A percentile compares a stretch with the other conserved stretches of the same genome.
Evolutionary conservation across 2,329 filamentous ascomycete species (phyloP).

Genomic region (Ceratocystis lukuohia): DNA sequence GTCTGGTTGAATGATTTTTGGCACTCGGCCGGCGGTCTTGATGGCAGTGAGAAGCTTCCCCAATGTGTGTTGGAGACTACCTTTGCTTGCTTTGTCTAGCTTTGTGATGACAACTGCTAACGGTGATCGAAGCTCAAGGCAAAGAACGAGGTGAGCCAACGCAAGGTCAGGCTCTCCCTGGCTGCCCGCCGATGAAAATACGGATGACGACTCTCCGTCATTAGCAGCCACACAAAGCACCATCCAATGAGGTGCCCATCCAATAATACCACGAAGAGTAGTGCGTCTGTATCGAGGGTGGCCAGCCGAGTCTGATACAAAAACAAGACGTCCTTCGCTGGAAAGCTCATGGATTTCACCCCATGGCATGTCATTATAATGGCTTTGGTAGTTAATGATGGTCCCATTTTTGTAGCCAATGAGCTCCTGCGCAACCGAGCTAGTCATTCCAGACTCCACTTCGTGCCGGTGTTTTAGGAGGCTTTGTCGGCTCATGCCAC

Average conservation of each 20-base stretch:
- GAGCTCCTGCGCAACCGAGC: slow-evolving; percentile 85
- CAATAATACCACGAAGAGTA: slow-evolving; percentile 76
- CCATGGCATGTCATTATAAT: slow-evolving; percentile 82
- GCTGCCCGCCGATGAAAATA: background rate
- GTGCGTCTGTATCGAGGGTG: slow-evolving; percentile 82
- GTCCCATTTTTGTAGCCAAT: slow-evolving; percentile 57
- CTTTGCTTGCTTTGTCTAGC: slow-evolving; percentile 68
- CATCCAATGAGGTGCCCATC: slow-evolving; percentile 92
- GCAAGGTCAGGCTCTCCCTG: slow-evolving; percentile 49
- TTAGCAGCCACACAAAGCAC: slow-evolving; percentile 77
- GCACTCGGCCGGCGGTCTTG: slow-evolving; percentile 60
- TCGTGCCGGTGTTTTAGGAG: slow-evolving; percentile 89
- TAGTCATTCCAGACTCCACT: slow-evolving; percentile 80
- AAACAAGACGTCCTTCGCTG: slow-evolving; percentile 61
- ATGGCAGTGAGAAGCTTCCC: slow-evolving; percentile 61
- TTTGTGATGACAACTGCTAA: slow-evolving; percentile 81
- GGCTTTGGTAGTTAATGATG: slow-evolving; percentile 66
- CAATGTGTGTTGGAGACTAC: slow-evolving; percentile 55
- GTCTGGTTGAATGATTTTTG: slow-evolving; percentile 55
- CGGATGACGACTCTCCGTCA: slow-evolving; percentile 38
- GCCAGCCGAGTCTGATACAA: slow-evolving; percentile 84
- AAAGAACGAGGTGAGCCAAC: slow-evolving; percentile 70
- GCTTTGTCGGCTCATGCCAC: slow-evolving; percentile 77
- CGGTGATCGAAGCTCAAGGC: slow-evolving; percentile 64
- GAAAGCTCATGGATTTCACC: slow-evolving; percentile 78